These are phyloP conservation scores for Leptographium radiaticola DNA, from an alignment of 2,329 filamentous ascomycete species.

Conservation along the genomic window DNA sequence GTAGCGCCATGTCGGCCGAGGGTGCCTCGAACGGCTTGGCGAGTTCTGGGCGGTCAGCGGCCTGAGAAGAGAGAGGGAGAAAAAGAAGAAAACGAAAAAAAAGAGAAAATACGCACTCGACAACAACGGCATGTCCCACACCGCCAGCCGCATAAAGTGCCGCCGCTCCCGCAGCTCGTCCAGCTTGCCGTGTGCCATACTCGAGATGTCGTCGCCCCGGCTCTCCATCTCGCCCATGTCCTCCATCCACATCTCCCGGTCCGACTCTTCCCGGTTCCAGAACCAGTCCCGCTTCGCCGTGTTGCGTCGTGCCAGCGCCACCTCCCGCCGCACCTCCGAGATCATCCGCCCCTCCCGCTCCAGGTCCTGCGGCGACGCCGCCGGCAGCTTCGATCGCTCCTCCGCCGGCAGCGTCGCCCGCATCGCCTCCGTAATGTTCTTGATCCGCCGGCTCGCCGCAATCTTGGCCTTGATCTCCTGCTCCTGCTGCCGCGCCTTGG, in stretches of 20 bases:
- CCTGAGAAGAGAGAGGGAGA: slow-evolving; percentile 6
- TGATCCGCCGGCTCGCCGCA: slow-evolving; percentile 1
- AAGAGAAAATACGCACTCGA: slow-evolving; percentile 48
- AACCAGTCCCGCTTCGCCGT: slow-evolving; percentile 24
- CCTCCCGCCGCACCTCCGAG: slow-evolving; percentile 1
- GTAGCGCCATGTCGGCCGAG: slow-evolving; percentile 53
- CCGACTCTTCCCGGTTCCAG: slow-evolving; percentile 36
- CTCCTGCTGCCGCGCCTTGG: slow-evolving; percentile 10
- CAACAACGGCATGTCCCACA: slow-evolving; percentile 92
- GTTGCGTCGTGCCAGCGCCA: not conserved
- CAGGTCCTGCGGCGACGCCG: slow-evolving; percentile 4
- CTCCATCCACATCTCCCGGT: slow-evolving; percentile 33
- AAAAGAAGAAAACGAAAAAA: slow-evolving; percentile 10
- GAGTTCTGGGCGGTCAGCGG: slow-evolving; percentile 43
- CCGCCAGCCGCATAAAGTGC: slow-evolving; percentile 74
- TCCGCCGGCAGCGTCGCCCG: slow-evolving; percentile 1
- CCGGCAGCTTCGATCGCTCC: not conserved
- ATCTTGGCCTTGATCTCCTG: slow-evolving; percentile 2
- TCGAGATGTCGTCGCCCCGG: slow-evolving; percentile 72
- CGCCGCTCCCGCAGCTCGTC: slow-evolving; percentile 79
- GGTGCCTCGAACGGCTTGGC: slow-evolving; percentile 71
- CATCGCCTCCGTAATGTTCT: slow-evolving; percentile 1
- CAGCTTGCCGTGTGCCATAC: slow-evolving; percentile 72
- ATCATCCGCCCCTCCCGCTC: slow-evolving; percentile 1
- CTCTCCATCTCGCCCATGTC: slow-evolving; percentile 48